Evolutionary conservation across 805 yeast genomes (phyloP).

Genomic region (Candida nonsorbophila): DNA sequence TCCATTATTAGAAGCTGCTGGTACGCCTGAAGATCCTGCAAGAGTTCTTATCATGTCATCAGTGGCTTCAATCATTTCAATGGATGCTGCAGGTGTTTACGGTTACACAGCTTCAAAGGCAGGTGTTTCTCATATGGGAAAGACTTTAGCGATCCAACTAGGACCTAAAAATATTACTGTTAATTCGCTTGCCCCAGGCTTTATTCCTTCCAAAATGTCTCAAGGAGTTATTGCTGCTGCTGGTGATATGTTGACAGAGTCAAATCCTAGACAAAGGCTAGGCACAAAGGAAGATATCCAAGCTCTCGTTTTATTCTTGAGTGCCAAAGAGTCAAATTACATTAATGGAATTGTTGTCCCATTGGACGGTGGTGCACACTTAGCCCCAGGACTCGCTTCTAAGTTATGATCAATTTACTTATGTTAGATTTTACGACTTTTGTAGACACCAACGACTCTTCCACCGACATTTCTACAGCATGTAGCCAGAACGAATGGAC

Average conservation of each 20-base stretch:
- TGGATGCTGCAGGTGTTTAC: conserved; percentile 48
- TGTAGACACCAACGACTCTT: too few relatives aligned
- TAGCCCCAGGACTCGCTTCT: conserved; percentile 24
- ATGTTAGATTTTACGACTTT: too few relatives aligned
- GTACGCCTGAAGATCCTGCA: conserved; percentile 51
- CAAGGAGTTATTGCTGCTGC: conserved; percentile 52
- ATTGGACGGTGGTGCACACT: conserved; percentile 63
- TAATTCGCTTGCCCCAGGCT: conserved; percentile 71
- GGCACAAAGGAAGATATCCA: conserved; percentile 60
- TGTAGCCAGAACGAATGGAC: too few relatives aligned
- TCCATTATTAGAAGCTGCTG: conserved; percentile 53
- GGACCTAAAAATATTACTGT: conserved; percentile 66
- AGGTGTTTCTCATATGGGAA: conserved; percentile 65
- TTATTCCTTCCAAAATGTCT: conserved; percentile 72
- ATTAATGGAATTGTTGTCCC: conserved; percentile 65
- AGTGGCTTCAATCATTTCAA: conserved; percentile 46
- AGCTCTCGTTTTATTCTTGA: conserved; percentile 50
- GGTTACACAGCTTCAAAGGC: conserved; percentile 75
- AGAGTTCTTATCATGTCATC: conserved; percentile 66
- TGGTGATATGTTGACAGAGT: conserved; percentile 40
- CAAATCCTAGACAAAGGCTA: conserved; percentile 59
- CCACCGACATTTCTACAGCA: too few relatives aligned
- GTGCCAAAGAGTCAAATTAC: conserved; percentile 51
- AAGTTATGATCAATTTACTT: too few relatives aligned
- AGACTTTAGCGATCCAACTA: conserved; percentile 56